Base-by-base conservation (phyloP, 2,329 filamentous ascomycete genomes). In the Clonostachys chloroleuca region DNA sequence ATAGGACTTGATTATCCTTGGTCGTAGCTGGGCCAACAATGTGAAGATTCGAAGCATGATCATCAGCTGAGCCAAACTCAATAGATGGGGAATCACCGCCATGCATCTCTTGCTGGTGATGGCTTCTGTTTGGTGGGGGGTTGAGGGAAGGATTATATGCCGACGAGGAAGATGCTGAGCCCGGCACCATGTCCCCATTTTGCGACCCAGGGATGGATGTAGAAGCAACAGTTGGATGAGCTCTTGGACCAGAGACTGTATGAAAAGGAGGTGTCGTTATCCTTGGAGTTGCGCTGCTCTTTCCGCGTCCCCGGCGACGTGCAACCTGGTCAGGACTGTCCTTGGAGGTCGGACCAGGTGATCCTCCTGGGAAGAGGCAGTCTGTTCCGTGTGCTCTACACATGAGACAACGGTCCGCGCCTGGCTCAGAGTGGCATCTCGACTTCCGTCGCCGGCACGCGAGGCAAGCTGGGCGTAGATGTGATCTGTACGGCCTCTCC, bases 361-460 rank as follows among this genome's bases (percentile, higher is more conserved):
- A 52, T 52, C 47, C 36, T 57, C 49, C 48, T 54, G 65, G 35
- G 77, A 76, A 47, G 79, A 81, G 67, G 49, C 80, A 83, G 20
- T 79, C 73, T 6, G 78, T 80, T 9, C 74, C 72, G 54, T 83
- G 78, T 17, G 78, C 74, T 37, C 73, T 73, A 59, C 81, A 84
- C 56, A 83, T 70, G 9, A 81, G 61, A 54, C 81, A 84, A 8
- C 70, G 69, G 45, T 74, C 64, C 3, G 74, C 70, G 5, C 72
- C 69, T 13, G 75, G 63, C 54, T 81, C 78, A 30, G 80, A 73
- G 16, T 79, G 81, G 57, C 81, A 84, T 52, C 81, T 71, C 3
- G 79, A 81, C 59, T 84, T 84, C 50, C 81, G 73, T 50, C 74
- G 74, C 46, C 81, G 72, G 56, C 81, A 85, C 13, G 79, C 66